Evolutionary conservation across 2,329 filamentous ascomycete genomes (phyloP).

Genomic region (Teratosphaeriaceae sp.): DNA sequence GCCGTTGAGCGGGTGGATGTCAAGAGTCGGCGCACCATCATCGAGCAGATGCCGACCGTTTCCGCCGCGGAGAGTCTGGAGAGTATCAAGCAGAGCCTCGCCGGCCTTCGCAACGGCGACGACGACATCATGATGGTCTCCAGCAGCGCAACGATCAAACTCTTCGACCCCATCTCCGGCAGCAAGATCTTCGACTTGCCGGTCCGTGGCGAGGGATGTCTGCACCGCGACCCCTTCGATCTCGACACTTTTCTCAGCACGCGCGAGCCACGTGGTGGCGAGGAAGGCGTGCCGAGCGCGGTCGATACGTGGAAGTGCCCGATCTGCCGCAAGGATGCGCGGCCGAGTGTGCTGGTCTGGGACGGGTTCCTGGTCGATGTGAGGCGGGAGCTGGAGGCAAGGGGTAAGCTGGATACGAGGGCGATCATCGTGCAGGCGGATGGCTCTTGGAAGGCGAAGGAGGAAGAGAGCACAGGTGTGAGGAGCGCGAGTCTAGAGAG

Average conservation of each 20-base stretch:
- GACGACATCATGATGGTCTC: slow-evolving; percentile 39
- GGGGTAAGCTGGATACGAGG: slow-evolving; percentile 37
- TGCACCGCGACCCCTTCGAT: slow-evolving; percentile 85
- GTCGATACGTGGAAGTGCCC: slow-evolving; percentile 82
- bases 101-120: slow-evolving; percentile 46
- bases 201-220: slow-evolving; percentile 62
- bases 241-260: slow-evolving; percentile 69
- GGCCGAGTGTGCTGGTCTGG: slow-evolving; percentile 62
- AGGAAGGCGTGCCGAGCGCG: slow-evolving; percentile 24
- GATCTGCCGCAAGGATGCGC: slow-evolving; percentile 69
- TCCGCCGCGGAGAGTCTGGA: slow-evolving; percentile 46
- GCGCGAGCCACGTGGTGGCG: slow-evolving; percentile 29
- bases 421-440: slow-evolving; percentile 58
- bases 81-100: slow-evolving; percentile 50
- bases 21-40: slow-evolving; percentile 35
- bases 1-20: slow-evolving; percentile 66
- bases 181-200: slow-evolving; percentile 58
- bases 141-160: slow-evolving; percentile 35
- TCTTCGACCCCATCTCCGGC: slow-evolving; percentile 42
- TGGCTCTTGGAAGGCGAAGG: slow-evolving; percentile 53
- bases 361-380: slow-evolving; percentile 69
- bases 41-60: slow-evolving; percentile 27
- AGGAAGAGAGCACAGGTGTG: slow-evolving; percentile 22
- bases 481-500: slow-evolving; percentile 21
- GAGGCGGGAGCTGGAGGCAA: slow-evolving; percentile 39